These are phyloP conservation scores for Claviceps spartinae DNA, from an alignment of 2,329 filamentous ascomycete genomes.

Conservation along the genomic window DNA sequence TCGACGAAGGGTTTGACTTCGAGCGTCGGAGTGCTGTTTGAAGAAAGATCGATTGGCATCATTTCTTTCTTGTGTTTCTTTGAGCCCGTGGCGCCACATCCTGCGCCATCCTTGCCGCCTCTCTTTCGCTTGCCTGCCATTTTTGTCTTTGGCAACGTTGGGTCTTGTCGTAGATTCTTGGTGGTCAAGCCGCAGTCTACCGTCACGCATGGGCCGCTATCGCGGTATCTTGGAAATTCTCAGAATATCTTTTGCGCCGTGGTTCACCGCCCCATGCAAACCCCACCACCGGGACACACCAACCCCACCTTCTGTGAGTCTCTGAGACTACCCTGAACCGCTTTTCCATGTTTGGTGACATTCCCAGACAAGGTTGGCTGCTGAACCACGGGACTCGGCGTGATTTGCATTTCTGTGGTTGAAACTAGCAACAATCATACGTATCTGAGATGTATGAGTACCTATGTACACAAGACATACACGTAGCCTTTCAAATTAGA, in stretches of 20 bases:
- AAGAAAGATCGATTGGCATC: conserved; percentile 9
- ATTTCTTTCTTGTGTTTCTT: conserved; percentile 20
- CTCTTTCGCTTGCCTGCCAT: conserved; percentile 25
- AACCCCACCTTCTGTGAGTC: background rate
- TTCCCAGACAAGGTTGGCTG: too few relatives aligned
- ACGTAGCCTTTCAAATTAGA: too few relatives aligned
- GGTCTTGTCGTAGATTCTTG: background rate
- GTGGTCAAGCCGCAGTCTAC: background rate
- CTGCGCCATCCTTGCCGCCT: conserved; percentile 18
- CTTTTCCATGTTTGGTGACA: background rate
- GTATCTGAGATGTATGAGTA: too few relatives aligned
- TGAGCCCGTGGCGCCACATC: conserved; percentile 8
- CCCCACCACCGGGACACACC: background rate
- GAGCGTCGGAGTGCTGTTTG: conserved; percentile 15
- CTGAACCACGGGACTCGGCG: too few relatives aligned
- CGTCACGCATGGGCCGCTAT: background rate
- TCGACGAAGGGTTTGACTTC: conserved; percentile 35
- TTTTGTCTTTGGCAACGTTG: background rate
- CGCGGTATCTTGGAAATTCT: background rate
- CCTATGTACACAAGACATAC: too few relatives aligned
- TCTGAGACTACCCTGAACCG: background rate
- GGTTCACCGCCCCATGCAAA: background rate
- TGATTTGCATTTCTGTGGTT: too few relatives aligned
- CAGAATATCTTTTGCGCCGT: conserved; percentile 3
- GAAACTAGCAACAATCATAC: too few relatives aligned